Percentiles rank a stretch among this genome's conserved stretches.
Evolutionary conservation across 1,139 yeast species (phyloP).

Genomic region (Kodamaea sp.): DNA sequence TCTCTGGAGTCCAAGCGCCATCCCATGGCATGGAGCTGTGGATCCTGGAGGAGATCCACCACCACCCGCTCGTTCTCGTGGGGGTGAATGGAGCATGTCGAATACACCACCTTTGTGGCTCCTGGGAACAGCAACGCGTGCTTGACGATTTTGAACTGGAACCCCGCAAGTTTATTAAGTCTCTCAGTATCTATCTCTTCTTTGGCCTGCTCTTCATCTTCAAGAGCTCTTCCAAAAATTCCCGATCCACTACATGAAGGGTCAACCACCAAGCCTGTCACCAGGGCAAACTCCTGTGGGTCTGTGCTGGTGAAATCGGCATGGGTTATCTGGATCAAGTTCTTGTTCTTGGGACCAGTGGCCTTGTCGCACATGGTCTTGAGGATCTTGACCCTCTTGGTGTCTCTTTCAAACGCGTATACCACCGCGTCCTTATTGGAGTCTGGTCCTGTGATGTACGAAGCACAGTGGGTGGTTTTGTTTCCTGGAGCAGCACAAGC

Average conservation of each 20-base stretch:
- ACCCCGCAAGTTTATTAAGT: slow-evolving; percentile 71
- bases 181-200: slow-evolving; percentile 55
- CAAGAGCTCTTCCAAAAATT: slow-evolving; percentile 79
- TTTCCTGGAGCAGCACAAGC: slow-evolving; percentile 99
- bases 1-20: slow-evolving; percentile 72
- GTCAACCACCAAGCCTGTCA: slow-evolving; percentile 85
- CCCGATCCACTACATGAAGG: slow-evolving; percentile 99
- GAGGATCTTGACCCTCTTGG: slow-evolving; percentile 67
- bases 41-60: slow-evolving; percentile 67
- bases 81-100: slow-evolving; percentile 93
- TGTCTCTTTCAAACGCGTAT: slow-evolving; percentile 86
- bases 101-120: slow-evolving; percentile 81
- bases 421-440: slow-evolving; percentile 41
- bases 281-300: slow-evolving; percentile 62
- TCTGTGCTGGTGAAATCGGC: slow-evolving; percentile 78
- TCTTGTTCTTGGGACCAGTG: slow-evolving; percentile 49
- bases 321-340: slow-evolving; percentile 66
- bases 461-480: slow-evolving; percentile 90
- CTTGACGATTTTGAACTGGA: slow-evolving; percentile 82
- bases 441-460: slow-evolving; percentile 36
- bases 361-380: slow-evolving; percentile 80
- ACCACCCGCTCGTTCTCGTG: slow-evolving; percentile 94
- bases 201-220: slow-evolving; percentile 47
- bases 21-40: slow-evolving; percentile 58
- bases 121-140: slow-evolving; percentile 85